These are phyloP conservation scores for Trichoderma semiorbis DNA, from an alignment of 2,329 filamentous ascomycete genomes.

Conservation along the genomic window DNA sequence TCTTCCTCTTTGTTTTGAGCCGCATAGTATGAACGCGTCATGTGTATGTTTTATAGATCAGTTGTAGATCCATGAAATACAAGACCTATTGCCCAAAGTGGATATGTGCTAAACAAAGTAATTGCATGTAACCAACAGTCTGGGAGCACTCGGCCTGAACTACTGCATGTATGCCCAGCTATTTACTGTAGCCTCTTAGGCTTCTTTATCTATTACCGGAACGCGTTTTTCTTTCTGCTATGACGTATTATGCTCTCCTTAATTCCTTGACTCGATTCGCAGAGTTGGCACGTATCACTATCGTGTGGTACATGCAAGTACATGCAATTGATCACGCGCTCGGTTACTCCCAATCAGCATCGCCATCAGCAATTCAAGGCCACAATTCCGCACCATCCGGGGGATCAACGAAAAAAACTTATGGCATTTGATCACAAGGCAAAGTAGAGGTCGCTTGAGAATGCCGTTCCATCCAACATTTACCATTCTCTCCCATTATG, in stretches of 20 bases:
- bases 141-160: not conserved
- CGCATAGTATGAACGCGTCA: not conserved
- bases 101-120: not conserved
- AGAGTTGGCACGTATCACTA: not conserved
- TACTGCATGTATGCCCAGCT: not conserved
- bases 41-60: not conserved
- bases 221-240: not conserved
- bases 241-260: not conserved
- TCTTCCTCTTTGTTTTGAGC: not conserved
- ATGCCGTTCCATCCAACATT: not conserved
- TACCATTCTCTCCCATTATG: not conserved
- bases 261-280: not conserved
- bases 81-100: not conserved
- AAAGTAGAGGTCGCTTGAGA: not conserved
- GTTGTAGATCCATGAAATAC: not conserved
- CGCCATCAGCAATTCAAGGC: not conserved
- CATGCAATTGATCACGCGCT: not conserved
- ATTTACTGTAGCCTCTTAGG: not conserved
- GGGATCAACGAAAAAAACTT: not conserved
- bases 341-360: not conserved
- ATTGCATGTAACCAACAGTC: not conserved
- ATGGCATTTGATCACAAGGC: not conserved
- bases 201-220: not conserved
- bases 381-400: not conserved
- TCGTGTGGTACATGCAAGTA: not conserved